Evolutionary conservation across 2,329 filamentous ascomycete species (phyloP).

Genomic region (Calonectria honghensis): DNA sequence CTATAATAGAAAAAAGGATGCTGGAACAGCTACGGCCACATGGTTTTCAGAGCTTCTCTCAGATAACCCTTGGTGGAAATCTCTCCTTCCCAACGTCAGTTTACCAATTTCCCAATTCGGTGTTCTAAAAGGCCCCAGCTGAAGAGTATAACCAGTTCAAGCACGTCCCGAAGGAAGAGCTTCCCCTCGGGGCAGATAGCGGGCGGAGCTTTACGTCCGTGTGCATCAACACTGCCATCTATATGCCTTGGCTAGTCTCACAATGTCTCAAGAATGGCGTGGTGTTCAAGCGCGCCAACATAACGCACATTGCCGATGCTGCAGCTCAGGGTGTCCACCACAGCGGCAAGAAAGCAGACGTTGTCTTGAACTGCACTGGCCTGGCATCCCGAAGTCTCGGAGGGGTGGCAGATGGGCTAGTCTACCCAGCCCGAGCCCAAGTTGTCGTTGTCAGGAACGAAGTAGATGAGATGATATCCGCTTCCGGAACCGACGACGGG

Average conservation of each 20-base stretch:
- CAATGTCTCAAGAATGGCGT: constrained; percentile 86
- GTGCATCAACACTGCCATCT: constrained; percentile 92
- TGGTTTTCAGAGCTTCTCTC: constrained; percentile 41
- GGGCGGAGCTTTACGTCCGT: constrained; percentile 80
- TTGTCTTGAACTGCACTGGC: constrained; percentile 90
- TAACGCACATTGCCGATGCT: constrained; percentile 84
- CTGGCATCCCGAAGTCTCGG: constrained; percentile 83
- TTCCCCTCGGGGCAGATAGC: constrained; percentile 27
- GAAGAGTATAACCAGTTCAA: constrained; percentile 19
- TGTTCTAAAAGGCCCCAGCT: neutral
- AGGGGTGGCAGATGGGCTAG: constrained; percentile 83
- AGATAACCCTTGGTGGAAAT: constrained; percentile 38
- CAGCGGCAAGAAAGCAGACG: constrained; percentile 74
- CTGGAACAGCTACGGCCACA: constrained; percentile 33
- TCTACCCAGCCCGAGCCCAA: constrained; percentile 88
- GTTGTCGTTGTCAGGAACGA: constrained; percentile 88
- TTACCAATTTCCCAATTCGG: neutral
- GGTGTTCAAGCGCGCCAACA: constrained; percentile 75
- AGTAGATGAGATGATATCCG: constrained; percentile 78
- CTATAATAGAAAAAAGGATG: constrained; percentile 38
- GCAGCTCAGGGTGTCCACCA: constrained; percentile 61
- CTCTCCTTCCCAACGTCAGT: constrained; percentile 35
- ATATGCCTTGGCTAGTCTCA: constrained; percentile 88
- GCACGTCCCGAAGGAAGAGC: constrained; percentile 30
- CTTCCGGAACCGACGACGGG: constrained; percentile 84